A percentile compares a stretch with the other conserved stretches of the same genome.
phyloP scores from a whole-genome alignment of 495 filamentous ascomycete species.

The Aspergillus coremiiformis region DNA sequence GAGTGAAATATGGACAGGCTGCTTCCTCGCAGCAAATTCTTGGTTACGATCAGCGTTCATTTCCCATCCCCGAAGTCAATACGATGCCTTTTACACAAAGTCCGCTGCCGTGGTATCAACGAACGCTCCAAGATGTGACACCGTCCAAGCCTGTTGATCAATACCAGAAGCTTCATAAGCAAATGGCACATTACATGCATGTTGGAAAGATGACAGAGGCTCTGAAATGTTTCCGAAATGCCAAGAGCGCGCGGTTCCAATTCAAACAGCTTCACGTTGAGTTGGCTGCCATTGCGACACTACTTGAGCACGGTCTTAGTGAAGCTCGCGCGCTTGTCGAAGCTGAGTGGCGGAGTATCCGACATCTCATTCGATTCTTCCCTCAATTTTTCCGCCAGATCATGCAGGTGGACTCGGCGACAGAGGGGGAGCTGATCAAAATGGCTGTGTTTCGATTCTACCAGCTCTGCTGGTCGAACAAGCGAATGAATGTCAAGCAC shows the following conservation, averaged over 20 bases:
- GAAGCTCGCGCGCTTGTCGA: conserved; percentile 28
- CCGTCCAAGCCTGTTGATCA: conserved; percentile 23
- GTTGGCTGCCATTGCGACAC: conserved; percentile 29
- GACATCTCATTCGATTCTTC: conserved; percentile 15
- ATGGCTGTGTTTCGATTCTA: conserved; percentile 37
- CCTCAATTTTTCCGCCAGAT: conserved; percentile 38
- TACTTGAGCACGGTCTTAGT: conserved; percentile 29
- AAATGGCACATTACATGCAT: conserved; percentile 34
- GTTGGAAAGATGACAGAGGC: conserved; percentile 27
- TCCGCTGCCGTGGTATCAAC: conserved; percentile 20
- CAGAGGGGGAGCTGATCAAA: conserved; percentile 24
- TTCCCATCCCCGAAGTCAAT: conserved; percentile 17
- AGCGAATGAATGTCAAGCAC: conserved; percentile 27
- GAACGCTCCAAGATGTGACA: conserved; percentile 22
- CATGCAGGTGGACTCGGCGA: conserved; percentile 16
- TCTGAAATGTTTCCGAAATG: conserved; percentile 21
- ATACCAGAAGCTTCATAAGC: conserved; percentile 29
- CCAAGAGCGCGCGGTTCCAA: conserved; percentile 19
- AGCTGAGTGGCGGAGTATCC: conserved; percentile 21
- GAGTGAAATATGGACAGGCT: conserved; percentile 24
- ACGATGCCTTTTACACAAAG: conserved; percentile 12
- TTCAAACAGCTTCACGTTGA: conserved; percentile 30
- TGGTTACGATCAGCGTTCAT: conserved; percentile 27
- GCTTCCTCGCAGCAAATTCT: conserved; percentile 32
- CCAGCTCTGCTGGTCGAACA: conserved; percentile 27